A percentile compares a stretch with the other conserved stretches of the same genome.
phyloP scores from a whole-genome alignment of 306 rosid species.

The Fragaria vesca region DNA sequence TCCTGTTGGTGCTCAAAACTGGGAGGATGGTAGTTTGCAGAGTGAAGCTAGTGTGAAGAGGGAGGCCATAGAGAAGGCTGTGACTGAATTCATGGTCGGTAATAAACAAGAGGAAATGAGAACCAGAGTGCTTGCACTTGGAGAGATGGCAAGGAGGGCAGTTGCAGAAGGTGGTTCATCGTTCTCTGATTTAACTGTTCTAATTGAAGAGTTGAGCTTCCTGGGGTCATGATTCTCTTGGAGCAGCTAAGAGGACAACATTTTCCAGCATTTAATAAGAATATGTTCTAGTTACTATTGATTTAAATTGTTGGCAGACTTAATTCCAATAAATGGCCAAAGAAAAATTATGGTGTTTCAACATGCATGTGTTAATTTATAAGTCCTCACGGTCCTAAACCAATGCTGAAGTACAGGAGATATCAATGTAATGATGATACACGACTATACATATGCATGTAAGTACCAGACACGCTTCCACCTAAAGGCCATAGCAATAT shows the following conservation, averaged over 20 bases:
- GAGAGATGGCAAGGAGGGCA: constrained; percentile 25
- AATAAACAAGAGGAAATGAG: constrained; percentile 33
- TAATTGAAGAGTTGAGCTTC: constrained; percentile 3
- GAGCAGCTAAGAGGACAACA: not conserved
- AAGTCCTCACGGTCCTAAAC: not conserved
- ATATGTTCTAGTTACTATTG: not conserved
- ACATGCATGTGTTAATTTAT: no score
- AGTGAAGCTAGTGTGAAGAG: constrained; percentile 19
- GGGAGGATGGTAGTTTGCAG: constrained; percentile 19
- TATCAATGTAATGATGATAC: no score
- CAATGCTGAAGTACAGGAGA: not conserved
- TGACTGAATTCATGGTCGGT: constrained; percentile 33
- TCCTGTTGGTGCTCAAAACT: constrained; percentile 29
- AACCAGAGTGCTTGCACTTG: constrained; percentile 15
- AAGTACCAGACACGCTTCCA: not conserved
- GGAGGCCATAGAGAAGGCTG: constrained; percentile 29
- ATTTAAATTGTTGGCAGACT: not conserved
- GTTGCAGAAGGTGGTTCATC: constrained; percentile 15
- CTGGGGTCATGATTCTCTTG: not conserved
- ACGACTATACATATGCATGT: not conserved
- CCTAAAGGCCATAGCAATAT: not conserved
- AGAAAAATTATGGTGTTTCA: not conserved
- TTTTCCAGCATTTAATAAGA: not conserved
- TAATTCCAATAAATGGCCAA: not conserved
- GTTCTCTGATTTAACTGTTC: not conserved